Conservation (phyloP, 1,284 basidiomycete species). For the Cutaneotrichosporon cavernicola region DNA sequence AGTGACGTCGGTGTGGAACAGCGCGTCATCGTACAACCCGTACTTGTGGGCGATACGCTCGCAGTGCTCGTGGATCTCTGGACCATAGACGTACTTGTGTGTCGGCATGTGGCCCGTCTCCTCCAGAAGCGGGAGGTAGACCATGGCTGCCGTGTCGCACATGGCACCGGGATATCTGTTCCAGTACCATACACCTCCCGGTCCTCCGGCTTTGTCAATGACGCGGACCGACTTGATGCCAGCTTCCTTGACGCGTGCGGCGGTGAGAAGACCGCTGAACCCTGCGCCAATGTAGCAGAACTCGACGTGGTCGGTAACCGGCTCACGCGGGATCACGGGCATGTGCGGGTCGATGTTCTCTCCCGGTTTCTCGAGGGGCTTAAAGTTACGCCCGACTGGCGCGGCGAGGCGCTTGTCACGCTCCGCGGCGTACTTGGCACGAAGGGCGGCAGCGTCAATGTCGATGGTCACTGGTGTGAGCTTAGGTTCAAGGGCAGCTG, state of each 20-base stretch:
- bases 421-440: constrained; percentile 15
- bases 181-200: constrained; percentile 28
- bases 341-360: constrained; percentile 19
- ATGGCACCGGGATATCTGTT: constrained; percentile 26
- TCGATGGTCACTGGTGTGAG: constrained; percentile 7
- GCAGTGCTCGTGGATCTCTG: constrained; percentile 22
- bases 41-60: constrained; percentile 18
- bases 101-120: constrained; percentile 15
- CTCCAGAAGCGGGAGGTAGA: constrained; percentile 22
- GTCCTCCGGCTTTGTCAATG: constrained; percentile 19
- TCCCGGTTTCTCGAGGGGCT: constrained; percentile 15
- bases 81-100: constrained; percentile 19
- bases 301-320: constrained; percentile 20
- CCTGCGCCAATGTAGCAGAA: constrained; percentile 21
- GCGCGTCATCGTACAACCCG: constrained; percentile 19
- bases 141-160: constrained; percentile 27
- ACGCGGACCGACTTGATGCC: constrained; percentile 12
- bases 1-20: constrained; percentile 20
- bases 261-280: constrained; percentile 16
- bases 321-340: constrained; percentile 13
- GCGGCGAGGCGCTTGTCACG: constrained; percentile 15
- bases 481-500: neutral
- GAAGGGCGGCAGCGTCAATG: constrained; percentile 8
- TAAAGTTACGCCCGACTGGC: constrained; percentile 11
- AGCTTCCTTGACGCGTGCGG: constrained; percentile 19